Percentiles rank a stretch among this genome's conserved stretches.
These are phyloP conservation scores for Sanghuangporus sanghuang DNA, from an alignment of 1,284 basidiomycete genomes.

Conservation along the genomic window DNA sequence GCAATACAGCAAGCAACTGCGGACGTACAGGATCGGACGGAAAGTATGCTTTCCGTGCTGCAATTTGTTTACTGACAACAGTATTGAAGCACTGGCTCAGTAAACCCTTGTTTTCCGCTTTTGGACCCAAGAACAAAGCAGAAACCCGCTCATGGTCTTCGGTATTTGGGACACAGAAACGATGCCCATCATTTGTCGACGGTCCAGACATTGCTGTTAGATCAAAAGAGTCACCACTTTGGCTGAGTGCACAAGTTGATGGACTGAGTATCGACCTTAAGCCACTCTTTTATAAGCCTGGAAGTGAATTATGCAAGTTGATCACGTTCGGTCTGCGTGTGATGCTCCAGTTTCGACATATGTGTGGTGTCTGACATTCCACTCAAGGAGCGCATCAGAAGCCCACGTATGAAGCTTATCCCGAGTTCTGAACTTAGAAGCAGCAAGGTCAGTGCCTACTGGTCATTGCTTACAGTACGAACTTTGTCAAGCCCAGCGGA, in stretches of 20 bases:
- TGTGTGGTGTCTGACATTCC: neutral
- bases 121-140: constrained; percentile 28
- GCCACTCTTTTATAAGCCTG: neutral
- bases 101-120: constrained; percentile 25
- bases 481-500: no score
- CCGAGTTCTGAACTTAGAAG: no score
- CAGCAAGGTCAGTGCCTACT: no score
- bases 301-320: neutral
- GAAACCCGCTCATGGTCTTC: constrained; percentile 26
- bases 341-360: neutral
- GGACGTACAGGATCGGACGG: constrained; percentile 19
- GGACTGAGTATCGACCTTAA: neutral
- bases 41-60: constrained; percentile 18
- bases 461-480: no score
- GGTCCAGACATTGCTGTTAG: neutral
- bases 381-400: neutral
- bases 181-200: neutral
- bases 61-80: constrained; percentile 17
- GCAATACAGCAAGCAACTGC: neutral
- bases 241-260: neutral
- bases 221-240: neutral
- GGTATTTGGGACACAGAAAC: neutral
- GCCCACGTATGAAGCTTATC: no score
- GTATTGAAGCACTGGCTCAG: constrained; percentile 20
- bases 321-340: neutral